These are phyloP conservation scores for Colletotrichum brevisporum DNA, from an alignment of 2,329 filamentous ascomycete species.

Conservation along the genomic window DNA sequence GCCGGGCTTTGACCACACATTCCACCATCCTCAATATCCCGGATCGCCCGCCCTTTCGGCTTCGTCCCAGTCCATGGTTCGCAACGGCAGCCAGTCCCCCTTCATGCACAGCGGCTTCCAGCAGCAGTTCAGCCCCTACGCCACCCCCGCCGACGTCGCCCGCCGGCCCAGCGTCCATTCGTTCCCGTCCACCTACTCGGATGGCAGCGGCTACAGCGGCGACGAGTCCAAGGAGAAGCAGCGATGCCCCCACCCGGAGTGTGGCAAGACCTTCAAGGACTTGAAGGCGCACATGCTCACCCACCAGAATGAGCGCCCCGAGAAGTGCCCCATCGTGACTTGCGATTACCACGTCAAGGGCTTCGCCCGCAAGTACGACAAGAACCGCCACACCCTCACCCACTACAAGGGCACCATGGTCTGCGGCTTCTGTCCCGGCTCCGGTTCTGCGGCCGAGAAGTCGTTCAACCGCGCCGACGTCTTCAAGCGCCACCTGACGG, in stretches of 20 bases:
- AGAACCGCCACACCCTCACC: constrained; percentile 93
- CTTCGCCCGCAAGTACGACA: constrained; percentile 96
- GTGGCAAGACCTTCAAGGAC: constrained; percentile 90
- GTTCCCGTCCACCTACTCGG: constrained; percentile 74
- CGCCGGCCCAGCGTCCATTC: constrained; percentile 78
- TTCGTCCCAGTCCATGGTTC: constrained; percentile 62
- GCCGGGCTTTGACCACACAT: constrained; percentile 64
- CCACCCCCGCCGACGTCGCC: constrained; percentile 61
- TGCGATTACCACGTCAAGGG: constrained; percentile 95
- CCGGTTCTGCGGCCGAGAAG: constrained; percentile 90
- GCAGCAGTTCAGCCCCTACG: constrained; percentile 69
- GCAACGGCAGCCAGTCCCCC: constrained; percentile 75
- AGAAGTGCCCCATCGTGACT: constrained; percentile 93
- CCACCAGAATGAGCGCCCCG: constrained; percentile 89
- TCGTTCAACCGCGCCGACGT: constrained; percentile 96
- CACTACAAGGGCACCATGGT: constrained; percentile 99
- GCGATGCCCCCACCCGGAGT: constrained; percentile 86
- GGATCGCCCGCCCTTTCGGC: constrained; percentile 76
- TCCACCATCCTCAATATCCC: constrained; percentile 65
- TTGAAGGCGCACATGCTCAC: constrained; percentile 95
- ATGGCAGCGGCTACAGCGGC: constrained; percentile 71
- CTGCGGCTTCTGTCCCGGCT: constrained; percentile 92
- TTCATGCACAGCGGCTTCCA: constrained; percentile 71
- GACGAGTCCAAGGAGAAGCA: constrained; percentile 77
- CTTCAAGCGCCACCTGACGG: constrained; percentile 93